Evolutionary conservation across 257 asterid species (phyloP), one percentile per base, ranked within the genome.

Genomic region (Eustoma russellianum): DNA sequence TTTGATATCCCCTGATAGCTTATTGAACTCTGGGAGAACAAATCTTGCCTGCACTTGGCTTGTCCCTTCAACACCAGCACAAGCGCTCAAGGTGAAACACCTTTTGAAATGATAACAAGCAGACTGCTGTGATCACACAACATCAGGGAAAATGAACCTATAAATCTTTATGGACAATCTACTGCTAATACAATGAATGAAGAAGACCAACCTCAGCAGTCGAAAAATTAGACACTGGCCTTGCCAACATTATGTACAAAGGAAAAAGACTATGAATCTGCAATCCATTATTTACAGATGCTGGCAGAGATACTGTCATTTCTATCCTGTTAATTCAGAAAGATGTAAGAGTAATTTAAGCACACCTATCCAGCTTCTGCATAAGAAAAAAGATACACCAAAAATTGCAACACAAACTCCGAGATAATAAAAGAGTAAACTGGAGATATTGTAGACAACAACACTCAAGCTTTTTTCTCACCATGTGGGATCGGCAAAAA

Each of bases 21-120:
- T 88, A 73, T 74, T 77, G 53, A 88, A 74, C 77, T 89, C 95
- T 62, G 99, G 97, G 56, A 88, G 89, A 61, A 85, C 54, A 63
- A 88, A 92, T 59, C 63, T 81, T 35, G 92, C 94, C 67, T 67
- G 82, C 61, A 76, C 70, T 56, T 53, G 84, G 59, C 63, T 75
- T 71, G 30, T 68, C 63, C 79, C 75, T 53, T 76, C 89, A 64
- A 70, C 74, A 11, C 83, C 88, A 61, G 69, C 66, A 73, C 75
- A 78, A 66, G 79, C 70, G 60, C 82, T 79, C 63, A 88, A 63
- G 48, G 73, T 66, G 70, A 91, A 83, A 55, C 66, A 79, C 55
- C 92, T 90, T 52, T 71, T 80, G 70, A 83, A 79, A 50, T 62
- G 76, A 74, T 76, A 92, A 72, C 83, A 79, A 62, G 79, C 80